These are phyloP conservation scores for Phytopythium litorale DNA, from an alignment of 352 stramenopile species.

Conservation along the genomic window DNA sequence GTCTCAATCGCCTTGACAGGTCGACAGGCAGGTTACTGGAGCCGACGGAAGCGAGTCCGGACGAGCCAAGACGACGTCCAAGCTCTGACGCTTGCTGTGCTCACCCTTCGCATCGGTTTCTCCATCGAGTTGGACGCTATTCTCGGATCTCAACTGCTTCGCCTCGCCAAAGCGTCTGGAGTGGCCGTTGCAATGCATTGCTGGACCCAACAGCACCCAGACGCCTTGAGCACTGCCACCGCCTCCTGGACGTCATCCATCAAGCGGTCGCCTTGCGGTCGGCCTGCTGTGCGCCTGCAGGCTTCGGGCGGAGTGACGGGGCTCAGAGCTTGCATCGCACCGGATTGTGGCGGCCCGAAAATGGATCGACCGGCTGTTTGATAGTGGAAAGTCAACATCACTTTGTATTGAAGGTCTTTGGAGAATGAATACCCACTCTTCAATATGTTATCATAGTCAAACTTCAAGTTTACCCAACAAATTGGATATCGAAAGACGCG, in stretches of 20 bases:
- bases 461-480: slow-evolving; percentile 4
- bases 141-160: background rate
- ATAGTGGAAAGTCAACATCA: background rate
- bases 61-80: background rate
- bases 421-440: background rate
- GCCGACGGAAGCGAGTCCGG: too few relatives aligned
- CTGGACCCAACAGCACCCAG: too few relatives aligned
- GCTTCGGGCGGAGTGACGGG: background rate
- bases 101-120: background rate
- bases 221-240: background rate
- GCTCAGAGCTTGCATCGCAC: background rate
- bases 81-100: background rate
- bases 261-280: background rate
- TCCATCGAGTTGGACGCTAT: background rate
- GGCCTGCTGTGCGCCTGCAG: background rate
- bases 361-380: background rate
- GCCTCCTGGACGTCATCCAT: background rate
- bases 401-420: background rate
- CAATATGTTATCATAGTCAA: background rate
- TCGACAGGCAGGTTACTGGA: too few relatives aligned
- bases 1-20: background rate
- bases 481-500: background rate
- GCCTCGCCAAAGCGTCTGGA: background rate
- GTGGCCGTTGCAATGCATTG: background rate
- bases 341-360: background rate